Conservation (phyloP, 2,329 filamentous ascomycete genomes). For the Neonectria neomacrospora region DNA sequence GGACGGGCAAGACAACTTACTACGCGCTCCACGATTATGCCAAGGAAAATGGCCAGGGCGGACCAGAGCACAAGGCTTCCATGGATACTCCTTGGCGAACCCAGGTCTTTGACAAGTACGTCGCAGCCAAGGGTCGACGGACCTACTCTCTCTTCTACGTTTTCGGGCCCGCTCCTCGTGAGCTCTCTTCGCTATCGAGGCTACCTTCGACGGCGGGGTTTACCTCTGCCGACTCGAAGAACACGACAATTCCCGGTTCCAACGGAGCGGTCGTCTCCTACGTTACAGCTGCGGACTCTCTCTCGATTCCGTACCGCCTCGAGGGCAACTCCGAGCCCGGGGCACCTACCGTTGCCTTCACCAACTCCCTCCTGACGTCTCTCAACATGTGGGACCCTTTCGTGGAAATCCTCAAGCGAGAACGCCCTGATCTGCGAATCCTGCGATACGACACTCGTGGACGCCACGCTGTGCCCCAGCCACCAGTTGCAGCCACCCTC, state of each 20-base stretch:
- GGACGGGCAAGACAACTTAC: slow-evolving; percentile 62
- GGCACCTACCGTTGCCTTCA: slow-evolving; percentile 79
- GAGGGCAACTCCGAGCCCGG: slow-evolving; percentile 75
- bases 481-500: slow-evolving; percentile 64
- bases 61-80: slow-evolving; percentile 71
- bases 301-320: slow-evolving; percentile 77
- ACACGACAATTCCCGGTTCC: slow-evolving; percentile 63
- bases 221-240: slow-evolving; percentile 64
- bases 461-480: slow-evolving; percentile 62
- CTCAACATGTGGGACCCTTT: slow-evolving; percentile 85
- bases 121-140: slow-evolving; percentile 67
- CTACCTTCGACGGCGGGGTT: slow-evolving; percentile 62
- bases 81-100: slow-evolving; percentile 70
- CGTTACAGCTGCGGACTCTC: slow-evolving; percentile 74
- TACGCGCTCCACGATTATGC: slow-evolving; percentile 79
- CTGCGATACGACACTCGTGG: slow-evolving; percentile 83
- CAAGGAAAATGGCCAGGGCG: slow-evolving; percentile 72
- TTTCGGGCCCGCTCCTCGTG: slow-evolving; percentile 79
- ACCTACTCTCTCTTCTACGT: slow-evolving; percentile 81
- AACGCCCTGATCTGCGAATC: slow-evolving; percentile 74
- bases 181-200: slow-evolving; percentile 68
- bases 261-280: slow-evolving; percentile 72
- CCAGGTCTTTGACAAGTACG: slow-evolving; percentile 67
- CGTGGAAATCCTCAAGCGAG: slow-evolving; percentile 67
- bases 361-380: slow-evolving; percentile 83